phyloP scores from a whole-genome alignment of 257 asterid species.

The Asclepias syriaca region DNA sequence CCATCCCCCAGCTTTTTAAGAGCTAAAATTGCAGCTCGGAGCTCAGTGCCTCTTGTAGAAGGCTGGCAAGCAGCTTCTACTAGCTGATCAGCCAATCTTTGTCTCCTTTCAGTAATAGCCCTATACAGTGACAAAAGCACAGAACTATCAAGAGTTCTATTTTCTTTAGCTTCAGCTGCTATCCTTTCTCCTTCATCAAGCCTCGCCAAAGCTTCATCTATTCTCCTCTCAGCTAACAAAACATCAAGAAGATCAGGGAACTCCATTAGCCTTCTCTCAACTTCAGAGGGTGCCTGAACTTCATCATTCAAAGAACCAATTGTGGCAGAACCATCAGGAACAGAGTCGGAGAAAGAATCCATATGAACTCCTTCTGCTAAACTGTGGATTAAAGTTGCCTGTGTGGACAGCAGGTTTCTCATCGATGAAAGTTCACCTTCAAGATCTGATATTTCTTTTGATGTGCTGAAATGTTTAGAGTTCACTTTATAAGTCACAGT shows the following conservation, averaged over 20 bases:
- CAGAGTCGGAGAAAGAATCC: slow-evolving; percentile 51
- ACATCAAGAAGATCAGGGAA: slow-evolving; percentile 94
- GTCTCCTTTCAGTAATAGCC: slow-evolving; percentile 70
- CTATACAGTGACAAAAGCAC: slow-evolving; percentile 52
- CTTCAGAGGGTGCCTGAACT: slow-evolving; percentile 61
- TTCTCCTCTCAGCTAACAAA: slow-evolving; percentile 92
- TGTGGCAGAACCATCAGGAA: slow-evolving; percentile 37
- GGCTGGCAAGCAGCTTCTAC: slow-evolving; percentile 98
- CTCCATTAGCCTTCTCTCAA: slow-evolving; percentile 75
- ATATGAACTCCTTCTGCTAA: slow-evolving; percentile 93
- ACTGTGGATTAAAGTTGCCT: slow-evolving; percentile 82
- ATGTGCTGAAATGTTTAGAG: slow-evolving; percentile 53
- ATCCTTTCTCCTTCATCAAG: slow-evolving; percentile 86
- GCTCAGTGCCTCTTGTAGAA: slow-evolving; percentile 93
- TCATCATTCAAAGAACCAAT: slow-evolving; percentile 43
- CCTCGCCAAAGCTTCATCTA: slow-evolving; percentile 80
- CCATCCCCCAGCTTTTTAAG: slow-evolving; percentile 97
- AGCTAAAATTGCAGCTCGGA: slow-evolving; percentile 87
- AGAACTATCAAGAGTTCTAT: slow-evolving; percentile 40
- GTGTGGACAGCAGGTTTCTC: slow-evolving; percentile 95
- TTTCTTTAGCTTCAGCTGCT: slow-evolving; percentile 68
- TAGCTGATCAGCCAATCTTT: slow-evolving; percentile 89
- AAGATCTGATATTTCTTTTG: slow-evolving; percentile 98
- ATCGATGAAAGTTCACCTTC: slow-evolving; percentile 98
- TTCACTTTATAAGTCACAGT: not conserved